These are phyloP conservation scores for Salvia hispanica DNA, from an alignment of 257 asterid genomes.

Conservation along the genomic window DNA sequence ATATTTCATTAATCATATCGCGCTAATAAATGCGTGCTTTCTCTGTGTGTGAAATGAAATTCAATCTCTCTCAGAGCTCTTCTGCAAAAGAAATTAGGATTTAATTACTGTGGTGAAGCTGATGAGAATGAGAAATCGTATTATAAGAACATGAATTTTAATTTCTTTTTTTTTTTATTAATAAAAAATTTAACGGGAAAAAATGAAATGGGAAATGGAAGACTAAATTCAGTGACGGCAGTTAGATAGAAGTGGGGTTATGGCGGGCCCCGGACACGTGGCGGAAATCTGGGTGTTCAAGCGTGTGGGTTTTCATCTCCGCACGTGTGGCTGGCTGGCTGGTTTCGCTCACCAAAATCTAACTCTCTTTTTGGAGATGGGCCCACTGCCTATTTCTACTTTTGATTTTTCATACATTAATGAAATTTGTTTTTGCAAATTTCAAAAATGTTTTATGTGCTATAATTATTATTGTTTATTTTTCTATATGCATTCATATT, in stretches of 20 bases:
- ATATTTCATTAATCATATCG: conserved; percentile 11
- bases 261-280: conserved; percentile 44
- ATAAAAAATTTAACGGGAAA: neutral
- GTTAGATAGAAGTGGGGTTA: conserved; percentile 30
- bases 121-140: conserved; percentile 31
- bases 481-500: no score
- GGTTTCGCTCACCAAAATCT: conserved; percentile 19
- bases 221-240: conserved; percentile 41
- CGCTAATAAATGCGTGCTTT: conserved; percentile 3
- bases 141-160: neutral
- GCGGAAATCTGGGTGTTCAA: neutral
- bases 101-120: neutral
- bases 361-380: neutral
- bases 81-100: conserved; percentile 6
- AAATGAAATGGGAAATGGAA: conserved; percentile 2
- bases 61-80: conserved; percentile 38
- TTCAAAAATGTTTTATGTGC: no score
- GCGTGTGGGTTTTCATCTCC: conserved; percentile 32
- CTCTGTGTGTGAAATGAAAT: neutral
- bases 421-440: neutral
- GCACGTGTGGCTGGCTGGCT: conserved; percentile 25
- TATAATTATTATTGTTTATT: no score
- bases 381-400: neutral
- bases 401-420: neutral
- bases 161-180: neutral